phyloP scores from a whole-genome alignment of 257 asterid genomes.

The Nyctanthes arbortristis region DNA sequence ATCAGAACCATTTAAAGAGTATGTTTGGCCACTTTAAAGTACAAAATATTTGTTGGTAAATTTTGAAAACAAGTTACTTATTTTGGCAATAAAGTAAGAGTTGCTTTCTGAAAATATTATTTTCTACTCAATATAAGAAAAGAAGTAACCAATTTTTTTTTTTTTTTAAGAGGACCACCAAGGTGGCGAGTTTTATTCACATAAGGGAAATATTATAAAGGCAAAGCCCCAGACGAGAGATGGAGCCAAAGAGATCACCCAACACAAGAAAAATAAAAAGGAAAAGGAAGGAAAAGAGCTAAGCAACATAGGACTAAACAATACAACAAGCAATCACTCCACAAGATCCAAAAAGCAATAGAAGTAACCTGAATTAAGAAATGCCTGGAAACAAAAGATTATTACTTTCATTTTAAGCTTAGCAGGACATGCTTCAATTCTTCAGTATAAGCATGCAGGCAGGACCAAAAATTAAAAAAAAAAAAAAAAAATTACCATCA shows the following conservation, averaged over 20 bases:
- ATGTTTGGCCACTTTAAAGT: neutral
- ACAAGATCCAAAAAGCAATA: too few species aligned
- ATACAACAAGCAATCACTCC: too few species aligned
- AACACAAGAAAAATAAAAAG: too few species aligned
- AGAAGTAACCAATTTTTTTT: too few species aligned
- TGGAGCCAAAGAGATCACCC: too few species aligned
- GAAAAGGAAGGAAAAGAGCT: too few species aligned
- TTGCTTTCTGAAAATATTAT: neutral
- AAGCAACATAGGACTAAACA: too few species aligned
- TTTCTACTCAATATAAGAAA: neutral
- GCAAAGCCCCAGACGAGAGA: too few species aligned
- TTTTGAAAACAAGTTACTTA: neutral
- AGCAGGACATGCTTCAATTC: neutral
- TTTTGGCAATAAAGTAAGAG: neutral
- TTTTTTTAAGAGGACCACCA: too few species aligned
- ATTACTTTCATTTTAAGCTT: neutral
- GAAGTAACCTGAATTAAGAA: too few species aligned
- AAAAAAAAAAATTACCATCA: constrained; percentile 57
- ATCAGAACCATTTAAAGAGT: neutral
- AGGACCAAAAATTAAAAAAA: constrained; percentile 3
- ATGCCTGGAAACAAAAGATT: neutral
- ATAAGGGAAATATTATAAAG: too few species aligned
- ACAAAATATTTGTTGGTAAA: neutral
- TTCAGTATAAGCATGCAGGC: neutral
- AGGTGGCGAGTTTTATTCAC: too few species aligned